Base-by-base conservation (phyloP, 345 rosid species). In the Euphorbia tirucalli region DNA sequence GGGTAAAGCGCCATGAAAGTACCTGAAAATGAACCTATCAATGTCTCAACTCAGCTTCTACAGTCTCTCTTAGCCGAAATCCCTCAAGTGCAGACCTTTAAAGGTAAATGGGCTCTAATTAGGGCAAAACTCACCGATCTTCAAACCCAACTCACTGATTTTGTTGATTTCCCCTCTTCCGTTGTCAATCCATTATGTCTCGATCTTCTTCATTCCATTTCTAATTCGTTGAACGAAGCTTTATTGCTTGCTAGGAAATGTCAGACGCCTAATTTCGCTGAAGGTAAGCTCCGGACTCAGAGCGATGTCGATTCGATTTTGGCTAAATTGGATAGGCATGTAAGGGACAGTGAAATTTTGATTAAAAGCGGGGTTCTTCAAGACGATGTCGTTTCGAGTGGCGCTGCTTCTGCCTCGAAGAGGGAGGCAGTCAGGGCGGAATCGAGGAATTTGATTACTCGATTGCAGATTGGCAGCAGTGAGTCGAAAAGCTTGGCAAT, bases 261-360 rank as follows among this genome's bases (percentile, higher is more conserved):
- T 22, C 82, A 84, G 28, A 57, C 74, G 9, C 31, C 77, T 16
- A 77, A 77, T 76, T 86, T 92, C 56, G 61, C 86, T 4, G 83
- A 89, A 43, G 97, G 97, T 4, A 94, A 94, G 83, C 93, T 94
- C 72, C 82, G 76, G 72, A 90, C 98, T 31, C 98, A 94, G 86
- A 94, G 96, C 62, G 91, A 90, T 27, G 82, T 94, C 49, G 97
- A 94, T 70, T 87, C 97, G 15, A 72, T 89, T 68, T 71, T 87
- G 74, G 87, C 97, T 10, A 82, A 78, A 61, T 78, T 94, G 66
- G 94, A 89, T 61, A 85, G 90, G 24, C 89, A 88, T 71, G 83
- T 89, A 32, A 81, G 69, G 54, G 98, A 94, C 48, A 75, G 84
- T 24, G 92, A 85, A 68, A 82, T 94, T 79, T 30, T 94, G 64